These are phyloP conservation scores for Solanum piurae DNA, from an alignment of 257 asterid genomes.

Conservation along the genomic window DNA sequence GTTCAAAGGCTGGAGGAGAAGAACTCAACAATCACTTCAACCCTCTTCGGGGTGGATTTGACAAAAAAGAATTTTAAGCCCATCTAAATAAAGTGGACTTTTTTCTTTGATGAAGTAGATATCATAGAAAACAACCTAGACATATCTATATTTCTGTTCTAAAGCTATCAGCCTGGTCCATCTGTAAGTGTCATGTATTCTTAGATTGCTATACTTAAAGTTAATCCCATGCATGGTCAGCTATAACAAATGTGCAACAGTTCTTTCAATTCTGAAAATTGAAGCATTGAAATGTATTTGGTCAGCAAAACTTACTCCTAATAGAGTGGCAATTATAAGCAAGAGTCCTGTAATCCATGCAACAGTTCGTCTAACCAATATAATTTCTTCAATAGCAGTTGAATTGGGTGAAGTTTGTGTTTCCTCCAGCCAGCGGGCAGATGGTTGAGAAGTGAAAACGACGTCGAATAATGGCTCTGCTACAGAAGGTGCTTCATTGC, in stretches of 20 bases:
- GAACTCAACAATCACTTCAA: not conserved
- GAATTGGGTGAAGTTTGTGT: constrained; percentile 7
- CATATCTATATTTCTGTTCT: not conserved
- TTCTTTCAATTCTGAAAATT: not conserved
- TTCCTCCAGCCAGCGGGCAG: constrained; percentile 71
- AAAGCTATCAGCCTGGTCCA: not conserved
- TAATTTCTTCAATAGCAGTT: constrained; percentile 31
- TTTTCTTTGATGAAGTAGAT: not conserved
- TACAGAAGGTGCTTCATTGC: constrained; percentile 26
- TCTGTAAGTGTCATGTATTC: not conserved
- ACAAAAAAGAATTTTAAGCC: not conserved
- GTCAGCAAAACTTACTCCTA: constrained; percentile 53
- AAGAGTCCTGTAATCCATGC: constrained; percentile 93
- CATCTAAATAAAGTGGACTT: not conserved
- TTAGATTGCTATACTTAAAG: not conserved
- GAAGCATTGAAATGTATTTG: not conserved
- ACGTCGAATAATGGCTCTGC: constrained; percentile 37
- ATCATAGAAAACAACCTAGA: not conserved
- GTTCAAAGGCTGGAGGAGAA: not conserved
- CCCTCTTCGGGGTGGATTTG: not conserved
- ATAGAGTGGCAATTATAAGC: constrained; percentile 68
- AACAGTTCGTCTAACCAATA: constrained; percentile 53
- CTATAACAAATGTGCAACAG: not conserved
- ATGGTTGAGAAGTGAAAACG: constrained; percentile 35
- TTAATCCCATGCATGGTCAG: not conserved